Evolutionary conservation across 2,329 filamentous ascomycete genomes (phyloP).

Genomic region (Verticillium albo-atrum): DNA sequence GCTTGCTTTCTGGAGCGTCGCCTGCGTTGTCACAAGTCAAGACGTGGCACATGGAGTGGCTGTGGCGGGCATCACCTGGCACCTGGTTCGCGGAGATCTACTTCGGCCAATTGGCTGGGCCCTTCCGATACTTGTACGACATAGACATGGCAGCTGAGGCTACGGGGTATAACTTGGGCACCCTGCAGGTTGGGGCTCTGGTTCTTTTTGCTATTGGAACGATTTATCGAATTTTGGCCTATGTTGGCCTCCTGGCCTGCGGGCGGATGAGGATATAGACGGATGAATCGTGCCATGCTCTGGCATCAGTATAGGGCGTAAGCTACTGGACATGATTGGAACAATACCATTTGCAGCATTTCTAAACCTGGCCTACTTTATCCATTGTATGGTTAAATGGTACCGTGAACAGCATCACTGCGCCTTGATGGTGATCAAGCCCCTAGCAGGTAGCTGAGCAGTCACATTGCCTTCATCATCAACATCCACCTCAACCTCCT

Average conservation of each 20-base stretch:
- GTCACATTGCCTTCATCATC: background rate
- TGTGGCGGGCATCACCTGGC: conserved; percentile 49
- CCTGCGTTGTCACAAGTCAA: conserved; percentile 44
- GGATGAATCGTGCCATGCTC: too few species aligned
- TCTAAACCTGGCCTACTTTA: too few species aligned
- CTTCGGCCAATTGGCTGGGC: conserved; percentile 45
- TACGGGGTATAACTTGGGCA: conserved; percentile 41
- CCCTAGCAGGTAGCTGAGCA: background rate
- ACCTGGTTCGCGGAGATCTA: conserved; percentile 54
- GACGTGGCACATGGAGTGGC: conserved; percentile 48
- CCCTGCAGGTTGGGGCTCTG: conserved; percentile 29
- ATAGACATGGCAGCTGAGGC: conserved; percentile 37
- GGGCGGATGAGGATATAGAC: conserved; percentile 22
- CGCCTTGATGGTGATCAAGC: conserved; percentile 2
- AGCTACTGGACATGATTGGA: too few species aligned
- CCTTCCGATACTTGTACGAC: conserved; percentile 45
- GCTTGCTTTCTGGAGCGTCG: conserved; percentile 48
- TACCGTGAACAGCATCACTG: background rate
- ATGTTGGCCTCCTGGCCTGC: conserved; percentile 28
- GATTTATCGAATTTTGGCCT: conserved; percentile 40
- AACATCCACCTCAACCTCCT: background rate
- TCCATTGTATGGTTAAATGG: too few species aligned
- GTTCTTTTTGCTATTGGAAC: conserved; percentile 38
- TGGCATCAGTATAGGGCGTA: too few species aligned
- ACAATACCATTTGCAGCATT: too few species aligned